These are phyloP conservation scores for Annulohypoxylon truncatum DNA, from an alignment of 2,329 filamentous ascomycete genomes.

Conservation along the genomic window DNA sequence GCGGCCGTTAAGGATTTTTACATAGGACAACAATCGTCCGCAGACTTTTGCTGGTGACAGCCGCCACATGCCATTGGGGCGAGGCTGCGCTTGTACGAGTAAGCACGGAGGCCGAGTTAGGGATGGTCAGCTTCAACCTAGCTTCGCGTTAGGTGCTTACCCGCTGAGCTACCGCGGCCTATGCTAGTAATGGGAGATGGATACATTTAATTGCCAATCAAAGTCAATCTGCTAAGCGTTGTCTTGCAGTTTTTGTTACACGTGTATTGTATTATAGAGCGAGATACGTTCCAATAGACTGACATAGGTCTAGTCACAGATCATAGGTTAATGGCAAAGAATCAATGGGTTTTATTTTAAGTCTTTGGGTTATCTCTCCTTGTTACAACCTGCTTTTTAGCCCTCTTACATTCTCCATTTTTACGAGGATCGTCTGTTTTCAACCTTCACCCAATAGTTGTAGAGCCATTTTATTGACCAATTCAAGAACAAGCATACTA, in stretches of 20 bases:
- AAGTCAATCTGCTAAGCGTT: constrained; percentile 13
- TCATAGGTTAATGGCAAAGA: not conserved
- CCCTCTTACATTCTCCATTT: not conserved
- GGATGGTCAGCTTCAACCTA: not conserved
- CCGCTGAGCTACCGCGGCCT: not conserved
- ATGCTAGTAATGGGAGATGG: not conserved
- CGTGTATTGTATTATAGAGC: constrained; percentile 20
- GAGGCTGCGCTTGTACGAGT: constrained; percentile 26
- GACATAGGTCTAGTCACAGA: not conserved
- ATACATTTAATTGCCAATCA: constrained; percentile 13
- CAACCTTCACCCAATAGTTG: not conserved
- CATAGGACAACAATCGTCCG: constrained; percentile 1
- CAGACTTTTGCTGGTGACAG: not conserved
- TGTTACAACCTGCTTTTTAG: not conserved
- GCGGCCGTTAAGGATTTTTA: not conserved
- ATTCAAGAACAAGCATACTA: not conserved
- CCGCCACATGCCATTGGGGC: not conserved
- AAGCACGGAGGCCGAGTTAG: constrained; percentile 8
- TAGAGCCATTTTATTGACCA: not conserved
- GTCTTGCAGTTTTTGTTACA: constrained; percentile 18
- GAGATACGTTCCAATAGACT: not conserved
- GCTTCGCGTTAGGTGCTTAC: not conserved
- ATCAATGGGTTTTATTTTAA: not conserved
- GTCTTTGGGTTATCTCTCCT: not conserved
- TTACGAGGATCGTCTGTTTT: not conserved